Evolutionary conservation across 169 alveolate genomes (phyloP), one percentile per base, ranked within the genome.

Genomic region (Plasmodium inui): DNA sequence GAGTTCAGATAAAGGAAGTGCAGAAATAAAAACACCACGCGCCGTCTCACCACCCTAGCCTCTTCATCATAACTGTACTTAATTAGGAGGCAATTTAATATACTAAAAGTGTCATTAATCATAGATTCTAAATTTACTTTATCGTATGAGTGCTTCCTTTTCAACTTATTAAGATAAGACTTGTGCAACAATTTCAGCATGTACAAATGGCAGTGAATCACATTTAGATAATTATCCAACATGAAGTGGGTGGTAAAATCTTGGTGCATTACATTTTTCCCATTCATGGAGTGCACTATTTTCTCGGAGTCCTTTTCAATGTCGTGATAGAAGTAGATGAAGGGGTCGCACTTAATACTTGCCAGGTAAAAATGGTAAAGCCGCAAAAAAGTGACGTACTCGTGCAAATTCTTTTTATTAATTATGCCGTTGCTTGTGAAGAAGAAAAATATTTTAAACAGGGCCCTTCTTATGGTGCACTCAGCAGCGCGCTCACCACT

Each of bases 181-280:
- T 89, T 89, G 41, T 89, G 67, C 82, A 89, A 46, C 70, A 89
- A 79, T 79, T 80, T 57, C 41, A 89, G 82, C 84, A 89, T 89
- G 50, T 41, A 32, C 82, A 89, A 61, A 89, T 89, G 90, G 28
- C 76, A 89, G 72, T 89, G 76, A 28, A 89, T 89, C 50, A 78
- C 44, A 22, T 80, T 61, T 57, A 34, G 10, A 39, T 34, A 89
- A 61, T 89, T 70, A 55, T 78, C 89, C 2, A 28, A 55, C 46
- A 34, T 74, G 83, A 34, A 32, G n/a, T 53, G 12, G 44, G 10
- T 3, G 1, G 12, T 61, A 41, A 37, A 57, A 17, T 79, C 39
- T 32, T 26, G 30, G 53, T 39, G 26, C 39, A 26, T 28, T 71
- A 26, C 72, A 0, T 26, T 22, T n/a, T 79, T 46, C 19, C 22